Percentiles rank a stretch among this genome's conserved stretches.
phyloP scores from a whole-genome alignment of 1,139 yeast genomes.

The Kodamaea sp. region DNA sequence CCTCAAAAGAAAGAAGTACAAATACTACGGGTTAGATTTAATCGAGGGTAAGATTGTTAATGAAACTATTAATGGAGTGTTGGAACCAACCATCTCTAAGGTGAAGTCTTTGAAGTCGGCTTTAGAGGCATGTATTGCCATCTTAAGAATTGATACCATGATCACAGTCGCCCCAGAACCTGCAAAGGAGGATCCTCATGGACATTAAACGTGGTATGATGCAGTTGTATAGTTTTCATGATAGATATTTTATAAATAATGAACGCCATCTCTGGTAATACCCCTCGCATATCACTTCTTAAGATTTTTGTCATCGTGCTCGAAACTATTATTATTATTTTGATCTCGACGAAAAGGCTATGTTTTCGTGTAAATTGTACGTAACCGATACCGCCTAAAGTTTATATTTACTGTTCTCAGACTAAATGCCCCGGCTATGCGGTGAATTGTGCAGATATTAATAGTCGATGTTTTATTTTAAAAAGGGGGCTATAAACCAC shows the following conservation, averaged over 20 bases:
- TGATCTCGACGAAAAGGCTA: too few relatives aligned
- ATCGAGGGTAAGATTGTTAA: conserved; percentile 90
- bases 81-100: conserved; percentile 94
- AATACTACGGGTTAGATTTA: conserved; percentile 89
- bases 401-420: too few relatives aligned
- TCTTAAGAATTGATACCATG: conserved; percentile 97
- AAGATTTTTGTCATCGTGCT: too few relatives aligned
- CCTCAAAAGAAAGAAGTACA: conserved; percentile 78
- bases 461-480: too few relatives aligned
- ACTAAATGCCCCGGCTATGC: too few relatives aligned
- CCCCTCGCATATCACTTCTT: too few relatives aligned
- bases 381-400: too few relatives aligned
- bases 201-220: conserved; percentile 36
- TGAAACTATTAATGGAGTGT: conserved; percentile 79
- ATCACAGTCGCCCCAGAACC: conserved; percentile 97
- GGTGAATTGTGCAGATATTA: too few relatives aligned
- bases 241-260: background rate
- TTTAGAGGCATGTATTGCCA: conserved; percentile 96
- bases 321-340: too few relatives aligned
- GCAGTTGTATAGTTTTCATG: conserved; percentile 1
- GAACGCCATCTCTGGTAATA: background rate
- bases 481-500: background rate
- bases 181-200: conserved; percentile 86
- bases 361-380: too few relatives aligned
- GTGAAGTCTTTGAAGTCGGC: conserved; percentile 92